Evolutionary conservation across 495 filamentous ascomycete genomes (phyloP), one percentile per base, ranked within the genome.

Genomic region (Lindgomyces ingoldianus): DNA sequence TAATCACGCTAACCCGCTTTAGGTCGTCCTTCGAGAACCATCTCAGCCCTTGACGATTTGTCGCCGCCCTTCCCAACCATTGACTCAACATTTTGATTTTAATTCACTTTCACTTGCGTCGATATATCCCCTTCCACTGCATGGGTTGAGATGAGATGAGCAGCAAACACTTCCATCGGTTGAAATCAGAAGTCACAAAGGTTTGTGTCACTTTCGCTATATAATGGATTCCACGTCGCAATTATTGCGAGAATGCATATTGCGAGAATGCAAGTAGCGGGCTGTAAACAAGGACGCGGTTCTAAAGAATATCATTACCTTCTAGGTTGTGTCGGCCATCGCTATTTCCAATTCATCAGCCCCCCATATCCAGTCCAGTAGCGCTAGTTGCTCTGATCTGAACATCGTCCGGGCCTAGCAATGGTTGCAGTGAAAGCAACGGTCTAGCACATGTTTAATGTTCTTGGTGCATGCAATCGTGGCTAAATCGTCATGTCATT

Each of bases 11-110:
- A 61, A 44, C 4, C 42, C 49, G 14, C 41, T 22, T 48, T 46
- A n/a, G 26, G 22, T 9, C 42, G 14, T 16, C 21, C 29, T 60
- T 16, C 26, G 29, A 36, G 26, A 27, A 16, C 29, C 24, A 18
- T 59, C 26, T 48, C 56, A 46, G 57, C 57, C 57, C 57, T 60
- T 60, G 8, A 18, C 51, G 29, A 21, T 19, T 39, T 39, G 33
- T 27, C 30, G 57, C 57, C 57, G 57, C 56, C 56, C 56, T 59
- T 60, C 18, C 22, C 10, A 6, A 6, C 19, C 47, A 2, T 11
- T 22, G 14, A 39, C 33, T 39, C 14, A 39, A 39, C 33, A 39
- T 6, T 39, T 6, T 6, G 6, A 14, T 39, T 39, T 39, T 6
- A 6, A 6, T 39, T 39, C 33, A 39, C 33, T 6, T 6, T 6